Base-by-base conservation (phyloP, 805 yeast species). In the Cyberlindnera sargentensis region DNA sequence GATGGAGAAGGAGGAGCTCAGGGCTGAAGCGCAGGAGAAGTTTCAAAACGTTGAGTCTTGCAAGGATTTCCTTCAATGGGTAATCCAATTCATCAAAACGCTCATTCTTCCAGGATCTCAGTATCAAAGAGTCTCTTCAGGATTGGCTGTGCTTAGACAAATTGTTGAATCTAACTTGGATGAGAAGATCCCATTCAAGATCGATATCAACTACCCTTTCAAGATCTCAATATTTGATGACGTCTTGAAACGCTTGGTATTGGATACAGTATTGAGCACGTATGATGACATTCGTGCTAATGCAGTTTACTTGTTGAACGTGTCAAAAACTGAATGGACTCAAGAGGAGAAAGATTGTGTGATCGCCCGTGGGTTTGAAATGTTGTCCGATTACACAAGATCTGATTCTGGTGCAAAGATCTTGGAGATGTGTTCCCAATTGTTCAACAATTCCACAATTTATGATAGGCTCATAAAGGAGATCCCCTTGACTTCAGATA, bases 371-470 rank as follows among this genome's bases (percentile, higher is more conserved):
- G 67, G 63, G 8, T 62, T 45, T 55, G 66, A 43, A 41, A 66
- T 63, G 58, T 65, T 61, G 78, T 82, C 33, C 4, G 57, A 57
- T 31, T 67, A 67, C 43, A 77, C 89, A 42, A 77, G 72, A 45
- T 81, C 85, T 37, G 96, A 89, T 46, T 82, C 86, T 25, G 96
- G 90, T 7, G 89, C 95, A 0, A 73, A 80, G 34, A 66, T 81
- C 11, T 64, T 84, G 28, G 77, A 75, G 36, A 39, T 53, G 72
- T 80, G 55, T 47, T 82, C 20, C 70, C 70, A 39, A 49, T 52
- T 45, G 54, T 70, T 44, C 61, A 67, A 58, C 62, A 48, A 60
- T 58, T 41, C 33, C 40, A 2, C 44, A 36, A 25, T 70, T 64
- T 36, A 52, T 73, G 25, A 50, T 52, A 40, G 46, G 2, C 48